Base-by-base conservation (phyloP, 495 filamentous ascomycete genomes). In the Paragyromitra xinjiangensis region DNA sequence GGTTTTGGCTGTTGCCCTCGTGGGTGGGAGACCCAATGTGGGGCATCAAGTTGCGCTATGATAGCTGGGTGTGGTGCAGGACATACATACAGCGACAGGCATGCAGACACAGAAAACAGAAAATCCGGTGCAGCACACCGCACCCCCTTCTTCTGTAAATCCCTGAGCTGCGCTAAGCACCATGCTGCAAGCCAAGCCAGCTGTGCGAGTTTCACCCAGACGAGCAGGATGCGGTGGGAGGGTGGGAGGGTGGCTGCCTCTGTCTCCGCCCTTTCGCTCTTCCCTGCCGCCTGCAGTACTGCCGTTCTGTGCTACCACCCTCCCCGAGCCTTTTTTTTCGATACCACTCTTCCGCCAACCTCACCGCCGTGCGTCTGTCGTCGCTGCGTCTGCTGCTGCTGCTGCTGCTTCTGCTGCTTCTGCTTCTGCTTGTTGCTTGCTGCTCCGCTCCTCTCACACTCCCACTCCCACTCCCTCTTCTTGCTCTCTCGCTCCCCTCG, bases 271-370 rank as follows among this genome's bases (percentile, higher is more conserved):
- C 77, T 79, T 79, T 79, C 66, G 65, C 77, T 79, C 77, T 79
- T 79, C 77, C 77, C 77, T 79, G 77, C 77, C 77, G 77, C 77
- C 74, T 79, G 77, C 77, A 79, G 77, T 79, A 78, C 77, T 79
- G 77, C 77, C 77, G 77, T 79, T 79, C 77, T 79, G 77, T 79
- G 77, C 66, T 65, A 79, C 77, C 77, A 78, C 77, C 75, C 77
- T 71, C 77, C 77, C 73, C 66, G 75, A 70, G 65, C 68, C 62
- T 78, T 78, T 77, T 78, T 77, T 69, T 78, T 79, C 77, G 73
- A 77, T 79, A 79, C 77, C 77, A 79, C 74, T 79, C 74, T 79
- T 79, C 75, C 64, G 75, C 77, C 74, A 79, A 79, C 77, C 77
- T 79, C 77, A 79, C 77, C 77, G 77, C 74, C 62, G 77, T 79